Conservation (phyloP, 1,284 basidiomycete species). For the Omphalotus olearius region DNA sequence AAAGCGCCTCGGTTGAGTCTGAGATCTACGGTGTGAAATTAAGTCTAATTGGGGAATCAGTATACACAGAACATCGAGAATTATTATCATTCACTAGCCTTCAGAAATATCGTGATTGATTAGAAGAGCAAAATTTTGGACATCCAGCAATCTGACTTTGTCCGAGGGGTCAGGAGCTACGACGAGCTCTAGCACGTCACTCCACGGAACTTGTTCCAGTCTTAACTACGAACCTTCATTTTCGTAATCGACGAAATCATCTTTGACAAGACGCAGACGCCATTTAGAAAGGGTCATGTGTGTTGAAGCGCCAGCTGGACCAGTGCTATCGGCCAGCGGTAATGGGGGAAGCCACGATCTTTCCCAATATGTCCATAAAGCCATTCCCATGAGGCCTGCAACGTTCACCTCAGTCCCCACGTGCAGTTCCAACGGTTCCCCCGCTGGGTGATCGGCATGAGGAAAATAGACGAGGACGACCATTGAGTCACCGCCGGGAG, state of each 20-base stretch:
- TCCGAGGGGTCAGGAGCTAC: slow-evolving; percentile 7
- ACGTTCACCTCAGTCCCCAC: slow-evolving; percentile 6
- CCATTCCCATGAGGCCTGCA: slow-evolving; percentile 7
- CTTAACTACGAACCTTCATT: slow-evolving; percentile 1
- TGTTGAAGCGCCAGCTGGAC: not conserved
- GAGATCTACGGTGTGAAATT: not conserved
- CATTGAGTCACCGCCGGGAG: not conserved
- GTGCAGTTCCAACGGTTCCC: not conserved
- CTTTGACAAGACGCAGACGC: slow-evolving; percentile 3
- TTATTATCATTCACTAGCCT: not conserved
- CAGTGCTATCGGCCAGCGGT: not conserved
- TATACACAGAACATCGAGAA: not conserved
- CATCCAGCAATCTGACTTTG: slow-evolving; percentile 4
- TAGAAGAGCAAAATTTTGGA: slow-evolving; percentile 2
- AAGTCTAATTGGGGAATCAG: not conserved
- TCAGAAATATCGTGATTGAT: not conserved
- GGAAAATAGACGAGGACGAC: slow-evolving; percentile 8
- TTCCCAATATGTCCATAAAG: slow-evolving; percentile 11
- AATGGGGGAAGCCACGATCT: slow-evolving; percentile 5
- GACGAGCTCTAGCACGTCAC: not conserved
- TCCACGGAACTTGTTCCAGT: not conserved
- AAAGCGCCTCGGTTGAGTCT: not conserved
- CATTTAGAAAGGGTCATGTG: not conserved
- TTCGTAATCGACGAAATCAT: slow-evolving; percentile 8
- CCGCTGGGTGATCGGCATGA: not conserved